Evolutionary conservation across 805 yeast species (phyloP).

Genomic region (Lipomyces anomalus): DNA sequence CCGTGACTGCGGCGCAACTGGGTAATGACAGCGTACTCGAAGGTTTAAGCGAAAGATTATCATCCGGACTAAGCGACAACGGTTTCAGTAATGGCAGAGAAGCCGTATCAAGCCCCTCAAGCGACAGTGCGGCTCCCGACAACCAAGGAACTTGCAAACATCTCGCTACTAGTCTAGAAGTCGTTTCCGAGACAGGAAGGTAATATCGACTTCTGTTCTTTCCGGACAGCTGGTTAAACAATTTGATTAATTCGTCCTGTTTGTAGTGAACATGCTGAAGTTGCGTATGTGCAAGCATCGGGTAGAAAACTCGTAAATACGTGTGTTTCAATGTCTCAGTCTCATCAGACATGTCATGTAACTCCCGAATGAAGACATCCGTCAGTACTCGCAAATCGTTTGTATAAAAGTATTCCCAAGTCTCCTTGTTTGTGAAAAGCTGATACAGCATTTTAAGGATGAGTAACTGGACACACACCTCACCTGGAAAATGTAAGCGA

Average conservation of each 20-base stretch:
- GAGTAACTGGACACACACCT: conserved; percentile 66
- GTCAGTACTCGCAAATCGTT: conserved; percentile 80
- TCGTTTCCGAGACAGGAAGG: conserved; percentile 20
- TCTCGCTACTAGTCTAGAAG: conserved; percentile 15
- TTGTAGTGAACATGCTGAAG: conserved; percentile 54
- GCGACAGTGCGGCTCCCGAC: neutral
- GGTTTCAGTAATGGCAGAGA: neutral
- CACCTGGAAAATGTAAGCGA: conserved; percentile 40
- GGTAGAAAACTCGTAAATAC: conserved; percentile 67
- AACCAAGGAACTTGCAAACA: conserved; percentile 21
- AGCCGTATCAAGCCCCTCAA: too few species aligned
- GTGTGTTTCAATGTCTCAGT: conserved; percentile 58
- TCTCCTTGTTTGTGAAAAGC: conserved; percentile 59
- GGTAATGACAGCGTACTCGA: neutral
- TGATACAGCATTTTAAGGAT: conserved; percentile 72
- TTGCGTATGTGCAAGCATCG: conserved; percentile 62
- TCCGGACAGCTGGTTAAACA: conserved; percentile 44
- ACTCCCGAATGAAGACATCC: conserved; percentile 76
- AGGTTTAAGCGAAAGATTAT: neutral
- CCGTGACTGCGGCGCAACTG: neutral
- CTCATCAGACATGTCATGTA: conserved; percentile 57
- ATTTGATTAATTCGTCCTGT: conserved; percentile 44
- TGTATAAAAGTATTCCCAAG: conserved; percentile 65
- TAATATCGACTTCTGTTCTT: conserved; percentile 7
- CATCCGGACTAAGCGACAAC: neutral